phyloP scores from a whole-genome alignment of 176 grass and related monocot genomes.

The Avena insularis region DNA sequence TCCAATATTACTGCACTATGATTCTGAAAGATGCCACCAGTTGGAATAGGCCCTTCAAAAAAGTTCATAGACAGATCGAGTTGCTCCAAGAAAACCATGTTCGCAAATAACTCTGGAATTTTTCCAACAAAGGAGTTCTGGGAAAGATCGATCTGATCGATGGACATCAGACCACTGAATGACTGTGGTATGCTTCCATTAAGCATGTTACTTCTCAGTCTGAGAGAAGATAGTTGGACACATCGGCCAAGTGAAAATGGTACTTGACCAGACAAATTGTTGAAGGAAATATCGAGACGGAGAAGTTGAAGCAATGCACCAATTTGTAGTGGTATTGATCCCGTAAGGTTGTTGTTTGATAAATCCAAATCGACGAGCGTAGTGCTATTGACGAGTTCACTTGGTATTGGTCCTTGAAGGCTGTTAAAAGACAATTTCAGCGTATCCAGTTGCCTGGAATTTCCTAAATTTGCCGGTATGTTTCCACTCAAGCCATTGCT shows the following conservation, averaged over 20 bases:
- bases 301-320: neutral
- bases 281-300: neutral
- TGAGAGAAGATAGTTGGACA: neutral
- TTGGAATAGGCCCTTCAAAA: constrained; percentile 17
- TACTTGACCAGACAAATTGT: constrained; percentile 7
- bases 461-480: neutral
- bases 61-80: constrained; percentile 17
- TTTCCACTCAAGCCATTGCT: constrained; percentile 27
- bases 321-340: neutral
- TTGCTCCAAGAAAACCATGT: neutral
- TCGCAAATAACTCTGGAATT: constrained; percentile 1
- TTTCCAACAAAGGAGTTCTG: neutral
- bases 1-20: neutral
- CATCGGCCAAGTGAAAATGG: neutral
- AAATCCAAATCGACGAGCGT: neutral
- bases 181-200: constrained; percentile 7
- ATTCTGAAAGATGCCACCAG: constrained; percentile 10
- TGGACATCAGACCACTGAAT: neutral
- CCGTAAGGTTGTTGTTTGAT: neutral
- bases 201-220: neutral
- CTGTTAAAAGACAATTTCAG: neutral
- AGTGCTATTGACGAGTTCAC: neutral
- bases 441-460: neutral
- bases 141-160: neutral
- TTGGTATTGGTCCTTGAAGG: constrained; percentile 3